Percentiles rank a stretch among this genome's conserved stretches.
Conservation (phyloP, 768 basidiomycete genomes). For the Mycena galopus region DNA sequence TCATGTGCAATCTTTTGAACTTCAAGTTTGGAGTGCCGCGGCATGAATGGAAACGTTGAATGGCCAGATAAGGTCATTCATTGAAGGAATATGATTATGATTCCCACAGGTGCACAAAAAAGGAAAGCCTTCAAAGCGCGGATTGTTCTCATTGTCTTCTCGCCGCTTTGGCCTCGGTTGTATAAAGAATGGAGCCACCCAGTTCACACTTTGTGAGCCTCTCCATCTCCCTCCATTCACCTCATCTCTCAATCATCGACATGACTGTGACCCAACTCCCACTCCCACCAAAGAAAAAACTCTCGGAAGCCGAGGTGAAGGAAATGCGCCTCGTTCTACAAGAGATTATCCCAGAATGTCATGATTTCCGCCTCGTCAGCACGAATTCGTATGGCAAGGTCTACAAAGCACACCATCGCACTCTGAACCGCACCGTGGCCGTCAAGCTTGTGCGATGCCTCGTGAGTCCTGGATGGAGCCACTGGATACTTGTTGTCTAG, state of each 20-base stretch:
- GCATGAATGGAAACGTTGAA: no score
- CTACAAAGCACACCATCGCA: neutral
- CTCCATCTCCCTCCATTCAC: neutral
- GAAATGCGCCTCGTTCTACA: neutral
- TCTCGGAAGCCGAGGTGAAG: neutral
- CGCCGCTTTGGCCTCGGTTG: neutral
- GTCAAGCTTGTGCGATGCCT: constrained; percentile 5
- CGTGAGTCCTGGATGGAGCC: neutral
- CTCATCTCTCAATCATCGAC: neutral
- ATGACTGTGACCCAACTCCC: neutral
- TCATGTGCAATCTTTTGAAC: no score
- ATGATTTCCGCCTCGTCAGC: neutral
- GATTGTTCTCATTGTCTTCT: neutral
- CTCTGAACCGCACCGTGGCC: neutral
- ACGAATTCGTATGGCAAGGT: neutral
- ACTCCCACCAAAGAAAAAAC: neutral
- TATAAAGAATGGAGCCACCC: neutral
- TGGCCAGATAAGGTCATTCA: no score
- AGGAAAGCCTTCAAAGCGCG: neutral
- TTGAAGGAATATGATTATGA: no score
- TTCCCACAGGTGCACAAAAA: no score
- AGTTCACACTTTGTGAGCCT: neutral
- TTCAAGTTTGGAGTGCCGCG: no score
- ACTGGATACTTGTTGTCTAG: neutral
- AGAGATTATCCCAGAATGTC: neutral